Percentiles rank a stretch among this genome's conserved stretches.
Evolutionary conservation across 768 basidiomycete species (phyloP).

Genomic region (Clitopilus hobsonii): DNA sequence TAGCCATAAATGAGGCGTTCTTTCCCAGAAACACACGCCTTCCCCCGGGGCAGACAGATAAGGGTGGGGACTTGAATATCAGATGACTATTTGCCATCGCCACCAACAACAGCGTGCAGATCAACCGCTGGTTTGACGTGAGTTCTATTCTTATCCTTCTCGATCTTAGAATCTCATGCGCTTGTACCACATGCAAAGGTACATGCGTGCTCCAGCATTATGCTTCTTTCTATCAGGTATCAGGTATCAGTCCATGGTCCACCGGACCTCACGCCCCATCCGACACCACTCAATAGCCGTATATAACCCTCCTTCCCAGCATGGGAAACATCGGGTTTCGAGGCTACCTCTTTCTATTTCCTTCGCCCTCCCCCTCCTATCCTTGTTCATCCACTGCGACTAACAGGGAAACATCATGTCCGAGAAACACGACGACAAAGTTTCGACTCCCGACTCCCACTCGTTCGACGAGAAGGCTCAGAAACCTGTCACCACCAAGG

Average conservation of each 20-base stretch:
- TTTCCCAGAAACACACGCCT: neutral
- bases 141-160: neutral
- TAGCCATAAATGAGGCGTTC: neutral
- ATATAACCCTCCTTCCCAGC: neutral
- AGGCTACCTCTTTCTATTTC: neutral
- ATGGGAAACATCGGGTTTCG: neutral
- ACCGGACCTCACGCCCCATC: neutral
- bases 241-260: neutral
- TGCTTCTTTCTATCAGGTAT: neutral
- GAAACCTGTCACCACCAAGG: neutral
- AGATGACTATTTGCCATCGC: neutral
- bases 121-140: neutral
- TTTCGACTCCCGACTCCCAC: neutral
- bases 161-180: neutral
- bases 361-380: neutral
- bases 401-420: neutral
- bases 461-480: neutral
- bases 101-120: neutral
- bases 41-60: neutral
- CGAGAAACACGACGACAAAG: too few relatives aligned
- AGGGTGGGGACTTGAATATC: neutral
- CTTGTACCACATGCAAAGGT: neutral
- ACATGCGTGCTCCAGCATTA: neutral
- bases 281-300: neutral
- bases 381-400: neutral